Base-by-base conservation (phyloP, 2,329 filamentous ascomycete species). In the Colletotrichum viniferum region DNA sequence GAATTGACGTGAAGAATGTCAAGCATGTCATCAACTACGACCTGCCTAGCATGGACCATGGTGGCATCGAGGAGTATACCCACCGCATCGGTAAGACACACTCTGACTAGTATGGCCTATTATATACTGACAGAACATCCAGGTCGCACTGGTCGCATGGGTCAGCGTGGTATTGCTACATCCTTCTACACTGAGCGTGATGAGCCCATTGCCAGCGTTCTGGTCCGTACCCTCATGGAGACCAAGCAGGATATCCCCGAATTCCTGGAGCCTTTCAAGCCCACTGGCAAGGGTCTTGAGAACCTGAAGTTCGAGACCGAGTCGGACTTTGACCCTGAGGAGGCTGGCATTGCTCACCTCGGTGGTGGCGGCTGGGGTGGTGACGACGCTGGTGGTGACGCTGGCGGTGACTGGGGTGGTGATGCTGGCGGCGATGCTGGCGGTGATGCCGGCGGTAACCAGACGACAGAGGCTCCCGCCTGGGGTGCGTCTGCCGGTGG, bases 11-110 rank as follows among this genome's bases (percentile, higher is more conserved):
- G 43, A 91, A 91, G 73, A 95, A 97, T 78, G 93, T 98, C 7
- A 92, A 93, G 87, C 95, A 98, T 78, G 94, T 99, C 76, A 93
- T 99, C 89, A 98, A 99, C 85, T 98, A 93, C 79, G 96, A 98
- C 76, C 87, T 98, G 3, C 96, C 96, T 0, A 92, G 89, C 7
- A 85, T 88, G 58, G 87, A 92, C 1, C 90, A 96, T 79, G 96
- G 95, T n/a, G 96, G 96, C 3, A 98, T 98, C 71, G 92, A 95
- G 64, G 97, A 98, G 83, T 99, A 98, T 80, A 92, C 94, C 30
- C 97, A 99, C 82, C 95, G 97, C 14, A 98, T 98, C 82, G 97
- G 94, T 95, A 91, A 85, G 89, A 81, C 28, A 12, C 12, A 21
- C 13, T n/a, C 30, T 28, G 18, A 12, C 24, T 7, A 7, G 6